These are phyloP conservation scores for Lepraria neglecta DNA, from an alignment of 495 filamentous ascomycete genomes.

Conservation along the genomic window DNA sequence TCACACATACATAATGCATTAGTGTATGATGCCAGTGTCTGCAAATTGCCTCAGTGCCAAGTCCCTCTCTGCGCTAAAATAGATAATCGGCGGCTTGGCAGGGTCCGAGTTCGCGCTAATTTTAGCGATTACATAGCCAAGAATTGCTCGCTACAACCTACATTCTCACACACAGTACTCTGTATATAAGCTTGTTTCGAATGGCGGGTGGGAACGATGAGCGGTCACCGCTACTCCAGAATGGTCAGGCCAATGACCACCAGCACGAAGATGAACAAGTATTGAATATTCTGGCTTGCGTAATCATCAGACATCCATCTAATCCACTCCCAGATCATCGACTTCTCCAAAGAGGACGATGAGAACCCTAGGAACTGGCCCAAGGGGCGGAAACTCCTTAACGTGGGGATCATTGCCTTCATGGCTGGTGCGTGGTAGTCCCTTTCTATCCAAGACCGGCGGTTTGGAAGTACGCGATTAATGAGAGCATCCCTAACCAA, in stretches of 20 bases:
- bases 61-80: too few species aligned
- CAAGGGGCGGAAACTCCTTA: constrained; percentile 33
- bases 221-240: constrained; percentile 18
- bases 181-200: not conserved
- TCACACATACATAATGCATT: too few species aligned
- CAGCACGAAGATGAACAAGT: constrained; percentile 16
- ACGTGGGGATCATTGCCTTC: constrained; percentile 38
- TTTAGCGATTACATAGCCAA: not conserved
- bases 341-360: constrained; percentile 35
- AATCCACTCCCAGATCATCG: constrained; percentile 24
- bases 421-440: constrained; percentile 31
- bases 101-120: not conserved
- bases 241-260: constrained; percentile 6
- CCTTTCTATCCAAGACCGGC: too few species aligned
- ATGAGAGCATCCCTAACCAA: not conserved
- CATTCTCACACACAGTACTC: not conserved
- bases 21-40: too few species aligned
- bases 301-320: not conserved
- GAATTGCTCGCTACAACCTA: not conserved
- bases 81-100: too few species aligned
- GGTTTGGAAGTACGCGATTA: too few species aligned
- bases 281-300: not conserved
- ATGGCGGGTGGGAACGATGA: constrained; percentile 15
- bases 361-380: constrained; percentile 37
- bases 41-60: too few species aligned